Evolutionary conservation across 257 asterid species (phyloP).

Genomic region (Nicotiana obtusifolia): DNA sequence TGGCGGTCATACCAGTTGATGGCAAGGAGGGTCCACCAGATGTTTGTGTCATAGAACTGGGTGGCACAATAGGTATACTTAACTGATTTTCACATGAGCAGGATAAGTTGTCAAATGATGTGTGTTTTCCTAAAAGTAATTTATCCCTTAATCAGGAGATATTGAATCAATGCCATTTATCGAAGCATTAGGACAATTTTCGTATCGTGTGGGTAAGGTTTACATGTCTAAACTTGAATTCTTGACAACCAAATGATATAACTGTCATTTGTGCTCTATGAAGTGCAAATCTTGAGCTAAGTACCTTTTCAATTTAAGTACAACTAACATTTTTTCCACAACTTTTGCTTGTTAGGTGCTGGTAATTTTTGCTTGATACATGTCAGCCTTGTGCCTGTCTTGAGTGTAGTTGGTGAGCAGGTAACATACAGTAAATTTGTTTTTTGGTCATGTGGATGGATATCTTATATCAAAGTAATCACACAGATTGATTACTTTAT

Average conservation of each 20-base stretch:
- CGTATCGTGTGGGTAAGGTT: conserved; percentile 79
- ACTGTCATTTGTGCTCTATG: not conserved
- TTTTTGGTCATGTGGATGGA: not conserved
- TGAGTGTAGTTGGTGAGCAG: conserved; percentile 89
- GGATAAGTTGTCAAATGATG: not conserved
- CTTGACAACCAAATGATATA: not conserved
- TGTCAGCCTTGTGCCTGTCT: conserved; percentile 93
- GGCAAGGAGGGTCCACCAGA: conserved; percentile 47
- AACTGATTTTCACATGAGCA: conserved; percentile 6
- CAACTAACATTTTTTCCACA: not conserved
- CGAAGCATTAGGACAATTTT: conserved; percentile 92
- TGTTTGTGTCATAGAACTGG: conserved; percentile 54
- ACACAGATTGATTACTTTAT: not conserved
- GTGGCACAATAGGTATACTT: conserved; percentile 41
- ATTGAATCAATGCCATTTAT: conserved; percentile 94
- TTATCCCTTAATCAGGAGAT: conserved; percentile 52
- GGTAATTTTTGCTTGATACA: conserved; percentile 91
- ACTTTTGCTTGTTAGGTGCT: conserved; percentile 47
- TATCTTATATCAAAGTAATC: not conserved
- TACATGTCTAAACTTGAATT: not conserved
- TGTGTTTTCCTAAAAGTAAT: conserved; percentile 2
- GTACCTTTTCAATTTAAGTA: not conserved
- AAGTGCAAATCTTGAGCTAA: not conserved
- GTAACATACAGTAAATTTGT: conserved; percentile 23
- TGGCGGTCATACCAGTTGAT: conserved; percentile 39